Base-by-base conservation (phyloP, 129 eudicot species). In the Cynara cardunculus region DNA sequence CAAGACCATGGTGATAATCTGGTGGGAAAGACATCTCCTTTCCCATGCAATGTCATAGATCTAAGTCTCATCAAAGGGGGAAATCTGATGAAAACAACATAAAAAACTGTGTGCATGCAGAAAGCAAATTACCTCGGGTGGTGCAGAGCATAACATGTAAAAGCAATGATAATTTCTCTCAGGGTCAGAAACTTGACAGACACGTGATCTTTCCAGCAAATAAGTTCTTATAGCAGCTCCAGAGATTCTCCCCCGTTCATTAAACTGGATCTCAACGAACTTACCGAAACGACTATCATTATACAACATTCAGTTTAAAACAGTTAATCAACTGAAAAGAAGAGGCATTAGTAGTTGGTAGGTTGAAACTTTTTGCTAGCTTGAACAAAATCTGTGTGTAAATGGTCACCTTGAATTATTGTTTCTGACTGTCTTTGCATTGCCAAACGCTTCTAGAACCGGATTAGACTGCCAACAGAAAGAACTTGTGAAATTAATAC, bases 91-190 rank as follows among this genome's bases (percentile, higher is more conserved):
- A 41, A 41, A 41, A 41, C 53, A 68, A 12, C 19, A 68, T 37
- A 59, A 59, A 30, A 2, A 1, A 24, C 22, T 64, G 53, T 46
- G 16, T 24, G 31, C 18, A 70, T 25, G 49, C 5, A 69, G 75
- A 30, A 34, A 25, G 21, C 70, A 19, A 41, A 65, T 39, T 85
- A 92, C 97, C 96, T 89, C 90, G 5, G 86, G 84, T 82, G 97
- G 96, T 65, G 97, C 96, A 85, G 91, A 87, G 83, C 97, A 92
- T 41, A 92, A 81, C 97, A 92, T 88, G 79, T 92, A 92, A 84
- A 92, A 92, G 76, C 97, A 92, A 71, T 92, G 97, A 79, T 92
- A 92, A 80, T 92, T 92, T 87, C 97, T 92, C 85, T 92, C 97
- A 32, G 93, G 97, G 74, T 92, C 95, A 71, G 97, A 92, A 41